phyloP scores from a whole-genome alignment of 352 stramenopile species.

The Phytopythium mirpurense region DNA sequence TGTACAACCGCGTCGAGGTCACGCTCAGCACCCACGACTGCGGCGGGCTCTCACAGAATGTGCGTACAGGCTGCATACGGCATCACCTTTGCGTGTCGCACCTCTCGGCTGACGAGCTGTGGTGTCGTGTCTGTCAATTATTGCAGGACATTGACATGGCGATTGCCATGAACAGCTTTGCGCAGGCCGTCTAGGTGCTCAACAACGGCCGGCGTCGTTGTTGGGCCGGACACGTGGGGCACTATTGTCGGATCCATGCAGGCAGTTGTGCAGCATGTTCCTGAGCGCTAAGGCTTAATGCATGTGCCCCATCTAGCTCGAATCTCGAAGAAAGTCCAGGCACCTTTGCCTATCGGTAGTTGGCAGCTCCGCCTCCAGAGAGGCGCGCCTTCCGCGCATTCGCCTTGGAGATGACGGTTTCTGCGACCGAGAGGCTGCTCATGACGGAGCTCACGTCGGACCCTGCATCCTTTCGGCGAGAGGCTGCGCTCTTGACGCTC shows the following conservation, averaged over 20 bases:
- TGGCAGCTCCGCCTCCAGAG: conserved; percentile 21
- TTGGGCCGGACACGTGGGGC: too few relatives aligned
- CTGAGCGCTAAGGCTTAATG: too few relatives aligned
- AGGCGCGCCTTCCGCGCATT: conserved; percentile 57
- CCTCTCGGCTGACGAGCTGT: neutral
- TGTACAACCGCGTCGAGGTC: conserved; percentile 97
- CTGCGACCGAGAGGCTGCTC: conserved; percentile 54
- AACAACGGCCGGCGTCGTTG: neutral
- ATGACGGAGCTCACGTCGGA: conserved; percentile 61
- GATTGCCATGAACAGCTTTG: conserved; percentile 70
- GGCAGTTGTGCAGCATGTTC: neutral
- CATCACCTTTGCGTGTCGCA: too few relatives aligned
- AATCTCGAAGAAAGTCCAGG: too few relatives aligned
- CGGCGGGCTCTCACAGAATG: conserved; percentile 90
- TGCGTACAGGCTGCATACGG: too few relatives aligned
- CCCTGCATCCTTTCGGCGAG: conserved; percentile 33
- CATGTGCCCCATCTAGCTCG: too few relatives aligned
- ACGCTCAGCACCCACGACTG: conserved; percentile 96
- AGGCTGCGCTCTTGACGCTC: conserved; percentile 53
- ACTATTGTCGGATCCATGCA: too few relatives aligned
- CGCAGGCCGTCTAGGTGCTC: conserved; percentile 16
- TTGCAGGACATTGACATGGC: conserved; percentile 63
- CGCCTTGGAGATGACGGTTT: conserved; percentile 73
- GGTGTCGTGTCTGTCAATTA: neutral
- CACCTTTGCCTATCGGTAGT: conserved; percentile 35